Evolutionary conservation across 2,329 filamentous ascomycete genomes (phyloP).

Genomic region (Aureobasidium sp.): DNA sequence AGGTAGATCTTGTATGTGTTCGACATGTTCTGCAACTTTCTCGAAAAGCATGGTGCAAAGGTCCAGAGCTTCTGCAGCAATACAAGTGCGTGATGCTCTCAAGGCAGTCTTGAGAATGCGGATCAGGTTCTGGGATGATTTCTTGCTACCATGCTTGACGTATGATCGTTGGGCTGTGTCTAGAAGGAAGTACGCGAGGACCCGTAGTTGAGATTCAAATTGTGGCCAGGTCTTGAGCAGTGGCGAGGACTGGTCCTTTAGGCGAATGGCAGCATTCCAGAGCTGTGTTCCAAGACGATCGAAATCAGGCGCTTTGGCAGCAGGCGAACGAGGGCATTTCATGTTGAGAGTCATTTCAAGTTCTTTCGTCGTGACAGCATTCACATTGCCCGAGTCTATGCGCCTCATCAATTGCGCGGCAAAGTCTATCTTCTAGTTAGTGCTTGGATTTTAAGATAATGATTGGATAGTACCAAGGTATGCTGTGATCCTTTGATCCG

Average conservation of each 20-base stretch:
- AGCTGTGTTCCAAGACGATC: slow-evolving; percentile 51
- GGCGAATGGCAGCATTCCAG: slow-evolving; percentile 60
- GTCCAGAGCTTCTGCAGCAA: slow-evolving; percentile 52
- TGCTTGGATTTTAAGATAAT: not conserved
- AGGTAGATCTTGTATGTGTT: slow-evolving; percentile 18
- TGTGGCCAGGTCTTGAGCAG: slow-evolving; percentile 13
- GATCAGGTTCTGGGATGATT: slow-evolving; percentile 31
- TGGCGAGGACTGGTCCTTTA: slow-evolving; percentile 24
- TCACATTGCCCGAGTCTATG: slow-evolving; percentile 1
- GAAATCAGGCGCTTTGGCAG: slow-evolving; percentile 40
- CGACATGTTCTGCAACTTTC: slow-evolving; percentile 50
- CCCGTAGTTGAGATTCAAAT: slow-evolving; percentile 34
- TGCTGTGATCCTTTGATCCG: not conserved
- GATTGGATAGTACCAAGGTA: not conserved
- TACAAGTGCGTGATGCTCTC: slow-evolving; percentile 56
- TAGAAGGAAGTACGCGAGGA: slow-evolving; percentile 62
- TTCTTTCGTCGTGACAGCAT: not conserved
- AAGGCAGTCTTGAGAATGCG: slow-evolving; percentile 62
- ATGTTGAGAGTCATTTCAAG: slow-evolving; percentile 14
- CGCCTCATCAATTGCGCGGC: not conserved
- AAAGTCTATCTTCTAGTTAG: not conserved
- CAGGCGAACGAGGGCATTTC: slow-evolving; percentile 16
- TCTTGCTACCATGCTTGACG: slow-evolving; percentile 19
- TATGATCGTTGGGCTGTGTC: slow-evolving; percentile 46
- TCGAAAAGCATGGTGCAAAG: slow-evolving; percentile 57